These are phyloP conservation scores for Trichophyton verrucosum DNA, from an alignment of 2,329 filamentous ascomycete species.

Conservation along the genomic window DNA sequence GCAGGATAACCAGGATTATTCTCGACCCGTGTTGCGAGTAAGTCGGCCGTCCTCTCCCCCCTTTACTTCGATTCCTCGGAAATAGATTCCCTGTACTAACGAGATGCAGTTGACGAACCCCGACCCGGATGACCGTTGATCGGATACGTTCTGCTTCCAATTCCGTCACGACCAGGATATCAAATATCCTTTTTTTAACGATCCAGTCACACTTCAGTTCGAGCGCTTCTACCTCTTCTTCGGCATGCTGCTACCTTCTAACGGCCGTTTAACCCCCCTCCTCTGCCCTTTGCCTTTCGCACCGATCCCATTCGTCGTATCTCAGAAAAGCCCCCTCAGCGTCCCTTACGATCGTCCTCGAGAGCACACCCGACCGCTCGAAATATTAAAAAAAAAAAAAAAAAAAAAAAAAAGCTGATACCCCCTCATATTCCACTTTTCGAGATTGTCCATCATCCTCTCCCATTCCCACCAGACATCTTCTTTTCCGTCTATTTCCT, in stretches of 20 bases:
- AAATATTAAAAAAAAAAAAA: not conserved
- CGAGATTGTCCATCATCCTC: not conserved
- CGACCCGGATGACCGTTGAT: slow-evolving; percentile 7
- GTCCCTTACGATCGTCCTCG: not conserved
- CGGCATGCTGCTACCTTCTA: not conserved
- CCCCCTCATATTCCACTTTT: not conserved
- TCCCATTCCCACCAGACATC: not conserved
- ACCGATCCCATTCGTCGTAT: not conserved
- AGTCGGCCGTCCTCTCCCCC: slow-evolving; percentile 12
- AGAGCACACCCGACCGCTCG: not conserved
- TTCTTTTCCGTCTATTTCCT: not conserved
- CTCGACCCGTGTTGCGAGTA: slow-evolving; percentile 33
- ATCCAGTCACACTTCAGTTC: not conserved
- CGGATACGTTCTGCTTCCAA: not conserved
- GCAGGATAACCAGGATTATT: slow-evolving; percentile 39
- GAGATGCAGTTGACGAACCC: slow-evolving; percentile 14
- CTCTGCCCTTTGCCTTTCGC: not conserved
- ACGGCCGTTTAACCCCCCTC: not conserved
- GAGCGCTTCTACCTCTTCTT: not conserved
- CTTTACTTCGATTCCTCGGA: too few relatives aligned
- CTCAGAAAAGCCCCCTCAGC: not conserved
- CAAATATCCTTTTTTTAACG: not conserved
- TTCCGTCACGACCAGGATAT: not conserved
- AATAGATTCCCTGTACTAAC: not conserved
- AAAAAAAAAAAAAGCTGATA: not conserved